Base-by-base conservation (phyloP, 192 early-diverging fungal genomes). In the Irineochytrium annulatum region DNA sequence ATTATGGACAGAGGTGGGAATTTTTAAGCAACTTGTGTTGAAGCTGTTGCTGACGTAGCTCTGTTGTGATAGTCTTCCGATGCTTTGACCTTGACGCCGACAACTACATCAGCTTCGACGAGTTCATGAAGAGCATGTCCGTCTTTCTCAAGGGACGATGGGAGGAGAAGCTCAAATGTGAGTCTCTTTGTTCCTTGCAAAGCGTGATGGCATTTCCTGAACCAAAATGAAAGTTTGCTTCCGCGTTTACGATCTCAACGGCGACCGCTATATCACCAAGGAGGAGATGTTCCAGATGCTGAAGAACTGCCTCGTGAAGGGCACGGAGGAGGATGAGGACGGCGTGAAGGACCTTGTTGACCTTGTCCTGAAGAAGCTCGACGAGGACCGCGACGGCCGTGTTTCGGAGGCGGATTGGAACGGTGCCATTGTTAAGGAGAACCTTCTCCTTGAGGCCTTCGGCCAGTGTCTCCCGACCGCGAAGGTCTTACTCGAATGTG, bases 261-360 rank as follows among this genome's bases (percentile, higher is more conserved):
- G 79, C 24, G 82, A 84, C 65, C 71, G 76, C 13, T 80, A 80
- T 65, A 82, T 84, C 44, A 76, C 77, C 35, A 84, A 84, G 58
- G 82, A 84, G 44, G 82, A 84, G 63, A 84, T 84, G 82, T 84
- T 72, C 61, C 79, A 82, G 55, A 77, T 84, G 75, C 59, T 84
- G 3, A 82, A 81, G 34, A 82, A 82, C 63, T 77, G 73, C 34
- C 65, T 83, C 19, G 75, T 83, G 17, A 71, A 74, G 27, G 79
- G 72, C 5, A 71, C 74, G 55, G 79, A 84, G 60, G 77, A 79
- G 65, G 82, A 81, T 62, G 82, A 81, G 61, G 82, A 81, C 54
- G 82, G 82, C 16, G 82, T 84, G 24, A 84, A 84, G 53, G 79
- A 81, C 55, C 67, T 84, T 16, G 82, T 84, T 3, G 82, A 84